Conservation (phyloP, 176 grass and related monocot genomes). For the Hsuehochloa calcarea region DNA sequence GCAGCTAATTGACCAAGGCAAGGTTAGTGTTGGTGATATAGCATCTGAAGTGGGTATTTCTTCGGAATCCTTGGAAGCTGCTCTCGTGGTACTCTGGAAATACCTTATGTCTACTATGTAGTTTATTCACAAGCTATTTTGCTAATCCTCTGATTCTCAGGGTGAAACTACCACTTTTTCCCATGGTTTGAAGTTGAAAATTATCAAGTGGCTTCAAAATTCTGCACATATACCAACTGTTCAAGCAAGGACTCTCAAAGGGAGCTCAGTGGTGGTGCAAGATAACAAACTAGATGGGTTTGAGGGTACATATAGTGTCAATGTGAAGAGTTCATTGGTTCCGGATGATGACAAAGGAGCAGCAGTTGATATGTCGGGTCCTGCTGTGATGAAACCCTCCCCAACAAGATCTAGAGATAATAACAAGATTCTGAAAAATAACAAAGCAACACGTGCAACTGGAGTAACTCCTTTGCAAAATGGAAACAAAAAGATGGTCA, state of each 20-base stretch:
- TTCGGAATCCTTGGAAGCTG: conserved; percentile 88
- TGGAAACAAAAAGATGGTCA: conserved; percentile 42
- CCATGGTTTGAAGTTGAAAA: conserved; percentile 89
- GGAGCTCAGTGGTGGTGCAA: conserved; percentile 29
- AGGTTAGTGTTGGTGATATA: conserved; percentile 73
- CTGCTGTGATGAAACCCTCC: conserved; percentile 34
- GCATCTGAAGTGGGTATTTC: conserved; percentile 93
- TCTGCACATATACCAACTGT: conserved; percentile 44
- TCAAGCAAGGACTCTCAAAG: conserved; percentile 41
- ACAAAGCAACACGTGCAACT: conserved; percentile 33
- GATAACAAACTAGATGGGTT: conserved; percentile 41
- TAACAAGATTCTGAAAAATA: conserved; percentile 34
- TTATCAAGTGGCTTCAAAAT: conserved; percentile 88
- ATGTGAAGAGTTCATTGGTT: conserved; percentile 33
- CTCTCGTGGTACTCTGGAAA: conserved; percentile 67
- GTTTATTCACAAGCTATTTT: conserved; percentile 36
- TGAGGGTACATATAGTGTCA: conserved; percentile 34
- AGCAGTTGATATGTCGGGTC: conserved; percentile 39
- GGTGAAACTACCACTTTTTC: conserved; percentile 97
- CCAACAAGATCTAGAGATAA: conserved; percentile 42
- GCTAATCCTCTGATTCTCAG: conserved; percentile 53
- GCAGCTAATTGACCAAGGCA: conserved; percentile 84
- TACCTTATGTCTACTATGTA: conserved; percentile 23
- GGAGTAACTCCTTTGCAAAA: conserved; percentile 44
- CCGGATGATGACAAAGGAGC: conserved; percentile 28